Evolutionary conservation across 176 grass and related monocot genomes (phyloP).

Genomic region (Lolium rigidum): DNA sequence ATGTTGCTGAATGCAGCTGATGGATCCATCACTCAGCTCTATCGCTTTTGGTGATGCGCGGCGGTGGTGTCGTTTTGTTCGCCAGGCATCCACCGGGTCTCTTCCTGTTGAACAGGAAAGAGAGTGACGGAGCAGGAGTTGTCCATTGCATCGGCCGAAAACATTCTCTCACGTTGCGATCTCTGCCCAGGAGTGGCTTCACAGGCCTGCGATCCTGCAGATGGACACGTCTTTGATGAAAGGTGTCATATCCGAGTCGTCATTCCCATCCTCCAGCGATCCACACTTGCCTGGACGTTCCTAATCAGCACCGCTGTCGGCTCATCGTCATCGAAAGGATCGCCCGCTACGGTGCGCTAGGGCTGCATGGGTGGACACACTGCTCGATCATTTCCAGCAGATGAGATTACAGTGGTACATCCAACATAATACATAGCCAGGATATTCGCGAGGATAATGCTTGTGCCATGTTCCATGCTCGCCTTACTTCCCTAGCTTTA

Average conservation of each 20-base stretch:
- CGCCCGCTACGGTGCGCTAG: neutral
- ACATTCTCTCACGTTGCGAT: no score
- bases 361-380: neutral
- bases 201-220: no score
- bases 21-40: no score
- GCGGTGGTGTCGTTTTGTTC: no score
- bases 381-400: neutral
- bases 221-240: no score
- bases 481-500: neutral
- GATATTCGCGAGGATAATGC: slow-evolving; percentile 50
- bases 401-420: neutral
- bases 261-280: neutral
- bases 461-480: slow-evolving; percentile 35
- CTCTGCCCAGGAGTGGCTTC: no score
- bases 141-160: no score
- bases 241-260: neutral
- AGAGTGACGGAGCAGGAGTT: no score
- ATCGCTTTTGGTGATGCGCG: no score
- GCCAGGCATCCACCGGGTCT: no score
- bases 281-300: neutral
- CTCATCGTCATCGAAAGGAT: slow-evolving; percentile 15
- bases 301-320: neutral
- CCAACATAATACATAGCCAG: neutral
- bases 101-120: no score
- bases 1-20: no score